Percentiles rank a stretch among this genome's conserved stretches.
Conservation (phyloP, 805 yeast genomes). For the Candida bentonensis region DNA sequence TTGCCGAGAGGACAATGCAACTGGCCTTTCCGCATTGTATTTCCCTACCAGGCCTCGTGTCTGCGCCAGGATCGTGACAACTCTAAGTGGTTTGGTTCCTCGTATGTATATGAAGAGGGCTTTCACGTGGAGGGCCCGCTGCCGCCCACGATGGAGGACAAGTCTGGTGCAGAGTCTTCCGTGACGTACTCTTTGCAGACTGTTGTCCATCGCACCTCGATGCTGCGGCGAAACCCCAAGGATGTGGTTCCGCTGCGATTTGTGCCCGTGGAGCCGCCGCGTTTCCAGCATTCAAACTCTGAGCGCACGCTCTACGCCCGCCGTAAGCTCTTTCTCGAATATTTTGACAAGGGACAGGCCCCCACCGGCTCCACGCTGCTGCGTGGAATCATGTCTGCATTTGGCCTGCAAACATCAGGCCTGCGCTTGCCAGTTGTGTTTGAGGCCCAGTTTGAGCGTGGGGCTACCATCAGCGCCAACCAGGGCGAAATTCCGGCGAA, state of each 20-base stretch:
- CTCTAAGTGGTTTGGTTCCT: neutral
- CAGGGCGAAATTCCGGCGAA: neutral
- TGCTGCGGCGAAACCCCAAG: neutral
- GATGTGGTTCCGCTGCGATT: neutral
- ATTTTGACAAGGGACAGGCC: neutral
- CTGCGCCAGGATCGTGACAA: neutral
- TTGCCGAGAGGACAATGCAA: neutral
- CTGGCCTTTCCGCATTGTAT: neutral
- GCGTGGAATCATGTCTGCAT: neutral
- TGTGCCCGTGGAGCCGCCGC: neutral
- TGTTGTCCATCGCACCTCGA: neutral
- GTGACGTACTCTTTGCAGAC: neutral
- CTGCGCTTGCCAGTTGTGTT: neutral
- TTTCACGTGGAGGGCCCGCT: neutral
- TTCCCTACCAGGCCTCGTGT: conserved; percentile 1
- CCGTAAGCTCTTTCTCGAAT: neutral
- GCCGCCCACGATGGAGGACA: conserved; percentile 1
- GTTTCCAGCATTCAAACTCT: neutral
- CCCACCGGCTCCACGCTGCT: neutral
- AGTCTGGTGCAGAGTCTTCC: neutral
- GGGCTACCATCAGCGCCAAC: neutral
- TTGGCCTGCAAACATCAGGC: neutral
- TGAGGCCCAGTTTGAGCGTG: neutral
- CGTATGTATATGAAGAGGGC: neutral
- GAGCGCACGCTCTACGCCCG: neutral